These are phyloP conservation scores for Lippia alba DNA, from an alignment of 305 asterid species.

Conservation along the genomic window DNA sequence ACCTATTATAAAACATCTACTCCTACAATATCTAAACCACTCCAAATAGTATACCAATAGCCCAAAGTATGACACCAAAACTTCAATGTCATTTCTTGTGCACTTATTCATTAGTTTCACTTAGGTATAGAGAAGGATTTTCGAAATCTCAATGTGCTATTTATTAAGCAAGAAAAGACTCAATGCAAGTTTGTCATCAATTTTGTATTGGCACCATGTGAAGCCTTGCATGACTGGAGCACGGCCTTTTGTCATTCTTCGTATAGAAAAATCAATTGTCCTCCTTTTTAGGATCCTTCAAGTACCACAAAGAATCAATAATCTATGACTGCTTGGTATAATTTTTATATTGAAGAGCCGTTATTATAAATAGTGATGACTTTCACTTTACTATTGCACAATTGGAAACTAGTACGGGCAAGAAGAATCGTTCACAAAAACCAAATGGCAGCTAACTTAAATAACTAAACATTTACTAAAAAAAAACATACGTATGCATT, in stretches of 20 bases:
- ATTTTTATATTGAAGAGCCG: not conserved
- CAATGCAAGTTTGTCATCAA: not conserved
- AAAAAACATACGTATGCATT: constrained; percentile 3
- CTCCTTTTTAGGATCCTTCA: not conserved
- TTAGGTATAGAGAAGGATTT: not conserved
- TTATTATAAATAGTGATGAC: no score
- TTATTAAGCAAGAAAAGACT: not conserved
- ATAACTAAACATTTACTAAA: constrained; percentile 17
- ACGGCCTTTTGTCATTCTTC: not conserved
- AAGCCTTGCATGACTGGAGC: constrained; percentile 13
- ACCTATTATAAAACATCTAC: constrained; percentile 6
- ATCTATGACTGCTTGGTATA: constrained; percentile 7
- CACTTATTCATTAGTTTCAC: constrained; percentile 1
- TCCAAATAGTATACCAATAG: not conserved
- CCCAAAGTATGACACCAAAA: constrained; percentile 8
- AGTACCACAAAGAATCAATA: constrained; percentile 13
- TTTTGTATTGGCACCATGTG: not conserved
- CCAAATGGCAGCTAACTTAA: not conserved
- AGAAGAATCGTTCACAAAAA: no score
- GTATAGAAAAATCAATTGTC: constrained; percentile 1
- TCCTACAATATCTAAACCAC: not conserved
- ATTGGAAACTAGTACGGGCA: no score
- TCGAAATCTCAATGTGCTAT: constrained; percentile 6
- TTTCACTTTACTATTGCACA: no score
- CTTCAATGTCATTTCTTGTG: constrained; percentile 16